Evolutionary conservation across 1,139 yeast genomes (phyloP), one percentile per base, ranked within the genome.

Genomic region (Suhomyces maxii): DNA sequence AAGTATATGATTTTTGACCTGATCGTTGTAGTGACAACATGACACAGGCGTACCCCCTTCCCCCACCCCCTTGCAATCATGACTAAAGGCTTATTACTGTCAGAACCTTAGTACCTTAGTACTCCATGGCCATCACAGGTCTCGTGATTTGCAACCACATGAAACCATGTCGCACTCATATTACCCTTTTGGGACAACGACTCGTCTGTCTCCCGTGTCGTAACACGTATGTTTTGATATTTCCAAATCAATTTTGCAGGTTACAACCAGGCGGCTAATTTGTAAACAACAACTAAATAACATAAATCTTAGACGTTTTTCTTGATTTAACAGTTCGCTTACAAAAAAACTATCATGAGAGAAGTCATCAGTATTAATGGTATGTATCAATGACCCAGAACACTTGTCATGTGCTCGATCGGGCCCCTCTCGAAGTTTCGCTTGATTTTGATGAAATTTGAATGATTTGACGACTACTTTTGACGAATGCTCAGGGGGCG

Each of bases 291-390:
- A 40, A 36, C 23, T 46, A 50, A 49, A 47, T 41, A 47, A 42
- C 46, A 41, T 33, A 45, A 41, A 33, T 14, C 39, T 18, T 31
- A 34, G 38, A 37, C 44, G 44, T 37, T 46, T 46, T 45, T 42
- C 40, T 41, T 40, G 40, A 42, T 43, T 39, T 32, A 42, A 36
- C 30, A 44, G 39, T 34, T 44, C 40, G 39, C 42, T 28, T 28
- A 46, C 40, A 42, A 32, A 14, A 14, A 44, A 18, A 32, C 14
- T 42, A 47, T 41, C 40, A 88, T 88, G 96, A 86, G 96, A 83
- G 96, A 89, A 83, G 96, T 89, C 59, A 88, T 89, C 67, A 88
- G 95, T 78, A 82, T 89, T 65, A 89, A 89, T 71, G 91, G 89
- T 84, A 79, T 58, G 89, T 77, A 14, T 34, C 37, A 9, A 25